Base-by-base conservation (phyloP, 148 eudicot genomes). In the Vaccinium darrowii region DNA sequence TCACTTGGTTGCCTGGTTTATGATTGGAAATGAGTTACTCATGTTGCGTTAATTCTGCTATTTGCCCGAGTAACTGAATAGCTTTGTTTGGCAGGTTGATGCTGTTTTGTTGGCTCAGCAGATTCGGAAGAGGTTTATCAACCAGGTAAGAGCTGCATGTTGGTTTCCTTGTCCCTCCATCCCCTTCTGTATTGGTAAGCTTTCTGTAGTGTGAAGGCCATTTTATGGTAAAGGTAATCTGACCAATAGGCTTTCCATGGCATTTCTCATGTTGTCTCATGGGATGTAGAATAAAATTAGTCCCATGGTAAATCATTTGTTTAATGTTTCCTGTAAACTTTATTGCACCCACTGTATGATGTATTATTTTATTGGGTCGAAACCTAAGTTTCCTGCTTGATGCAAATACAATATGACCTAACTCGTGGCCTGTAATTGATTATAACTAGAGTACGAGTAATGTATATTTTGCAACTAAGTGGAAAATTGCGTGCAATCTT, bases 51-150 rank as follows among this genome's bases (percentile, higher is more conserved):
- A 14, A 33, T 82, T 49, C 21, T 49, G 51, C 60, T 72, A 5
- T 84, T 25, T 86, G 58, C 60, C 16, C 69, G 30, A 50, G 14
- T 71, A 51, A 71, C 79, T 88, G 52, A 79, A 56, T 90, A 5
- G 76, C 52, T 85, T 88, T 74, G 18, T 27, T 87, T 67, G 78
- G 89, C 86, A 95, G 98, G 88, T 97, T 60, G 99, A 97, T 93
- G 99, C 99, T 78, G 92, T 91, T 83, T 87, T 69, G 75, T 88
- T 97, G 86, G 63, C 91, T 60, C 90, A 94, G 89, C 92, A 92
- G 87, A 86, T 97, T 30, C 90, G 89, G 84, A 92, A 85, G 87
- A 91, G 94, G 86, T 94, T 92, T 83, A 73, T 73, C 65, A 92
- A 94, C 85, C 99, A 97, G 95, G 99, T 90, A 84, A 90, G 90